Base-by-base conservation (phyloP, 257 asterid species). In the Nicotiana paniculata region DNA sequence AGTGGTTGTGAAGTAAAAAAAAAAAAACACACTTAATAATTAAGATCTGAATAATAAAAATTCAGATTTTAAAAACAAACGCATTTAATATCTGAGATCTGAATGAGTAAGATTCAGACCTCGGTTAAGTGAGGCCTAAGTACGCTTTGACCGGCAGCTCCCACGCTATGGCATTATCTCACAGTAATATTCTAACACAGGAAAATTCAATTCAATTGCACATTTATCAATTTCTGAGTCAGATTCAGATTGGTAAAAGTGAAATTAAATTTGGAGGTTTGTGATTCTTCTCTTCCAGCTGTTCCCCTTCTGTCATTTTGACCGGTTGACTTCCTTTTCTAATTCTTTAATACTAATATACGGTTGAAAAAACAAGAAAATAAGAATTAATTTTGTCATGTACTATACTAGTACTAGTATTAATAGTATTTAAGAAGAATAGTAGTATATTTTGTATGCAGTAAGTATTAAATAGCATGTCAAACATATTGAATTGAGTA, bases 191-290 rank as follows among this genome's bases (percentile, higher is more conserved):
- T 72, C 12, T 51, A 51, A 10, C 55, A 51, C 55, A 51, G 55
- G 15, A 12, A 51, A 51, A 51, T 51, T 51, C 79, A 72, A 72
- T 43, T 72, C 79, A 72, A 72, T 43, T 72, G 21, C 61, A 72
- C 79, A 46, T 24, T 46, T 72, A 46, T 72, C 39, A 72, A 46
- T 46, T 39, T 72, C 79, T 70, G 10, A 70, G n/a, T 70, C 77
- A 70, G 77, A 43, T 70, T 70, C 77, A 70, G 35, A 70, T 70
- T 70, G 77, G 77, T 43, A 70, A 70, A 72, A 72, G 61, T 72
- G 61, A 72, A 72, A 5, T 46, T 30, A 46, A 3, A 46, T 72
- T 72, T 72, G 79, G 79, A 72, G 79, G 26, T 72, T 46, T 72
- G 79, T 72, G 79, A 39, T 72, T 72, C 79, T 24, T 46, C 61